These are phyloP conservation scores for Pleurotus sapidus DNA, from an alignment of 768 basidiomycete genomes.

Conservation along the genomic window DNA sequence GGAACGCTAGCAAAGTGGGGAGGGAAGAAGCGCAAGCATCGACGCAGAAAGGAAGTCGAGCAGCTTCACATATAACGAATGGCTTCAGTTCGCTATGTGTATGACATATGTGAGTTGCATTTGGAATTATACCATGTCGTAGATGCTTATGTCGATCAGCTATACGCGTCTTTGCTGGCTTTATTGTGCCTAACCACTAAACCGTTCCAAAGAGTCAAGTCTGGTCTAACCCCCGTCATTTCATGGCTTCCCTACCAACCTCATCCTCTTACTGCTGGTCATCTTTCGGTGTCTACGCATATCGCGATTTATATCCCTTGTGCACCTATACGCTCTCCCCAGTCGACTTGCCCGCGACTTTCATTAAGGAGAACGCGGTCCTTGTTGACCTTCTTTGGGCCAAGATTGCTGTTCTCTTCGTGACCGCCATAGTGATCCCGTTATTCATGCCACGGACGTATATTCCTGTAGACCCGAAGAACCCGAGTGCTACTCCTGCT, in stretches of 20 bases:
- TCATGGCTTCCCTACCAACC: constrained; percentile 27
- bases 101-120: constrained; percentile 25
- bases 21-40: constrained; percentile 21
- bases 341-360: constrained; percentile 44
- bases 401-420: constrained; percentile 42
- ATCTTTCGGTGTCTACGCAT: constrained; percentile 47
- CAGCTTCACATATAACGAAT: constrained; percentile 17
- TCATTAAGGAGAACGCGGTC: neutral
- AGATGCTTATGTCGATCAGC: constrained; percentile 19
- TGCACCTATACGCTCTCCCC: constrained; percentile 50
- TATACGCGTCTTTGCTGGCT: constrained; percentile 38
- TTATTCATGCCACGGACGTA: constrained; percentile 55
- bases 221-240: neutral
- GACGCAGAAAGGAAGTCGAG: constrained; percentile 8
- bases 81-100: constrained; percentile 27
- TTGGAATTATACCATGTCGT: neutral
- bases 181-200: constrained; percentile 31
- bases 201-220: constrained; percentile 10
- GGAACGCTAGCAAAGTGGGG: constrained; percentile 19
- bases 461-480: constrained; percentile 51
- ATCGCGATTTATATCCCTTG: constrained; percentile 61
- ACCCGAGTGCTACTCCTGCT: constrained; percentile 27
- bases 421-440: constrained; percentile 49
- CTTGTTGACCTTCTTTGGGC: constrained; percentile 39
- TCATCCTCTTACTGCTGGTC: constrained; percentile 44